phyloP scores from a whole-genome alignment of 306 rosid genomes.

The Lathyrus tuberosus region DNA sequence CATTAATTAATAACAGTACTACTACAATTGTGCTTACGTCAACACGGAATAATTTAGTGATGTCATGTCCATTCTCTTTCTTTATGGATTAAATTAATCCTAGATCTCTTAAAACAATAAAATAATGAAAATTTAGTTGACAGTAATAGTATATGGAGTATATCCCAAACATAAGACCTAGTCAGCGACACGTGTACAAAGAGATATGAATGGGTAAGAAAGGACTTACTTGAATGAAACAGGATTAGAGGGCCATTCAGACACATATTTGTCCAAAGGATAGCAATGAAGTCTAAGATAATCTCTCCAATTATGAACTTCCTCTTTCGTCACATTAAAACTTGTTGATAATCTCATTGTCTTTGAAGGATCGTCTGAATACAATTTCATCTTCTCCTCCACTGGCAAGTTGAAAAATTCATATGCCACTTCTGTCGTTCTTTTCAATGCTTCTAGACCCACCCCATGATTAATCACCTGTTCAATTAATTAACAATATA shows the following conservation, averaged over 20 bases:
- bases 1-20: not conserved
- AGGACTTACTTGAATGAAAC: conserved; percentile 67
- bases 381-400: conserved; percentile 87
- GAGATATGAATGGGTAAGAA: not conserved
- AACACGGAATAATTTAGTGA: conserved; percentile 21
- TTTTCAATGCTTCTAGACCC: conserved; percentile 49
- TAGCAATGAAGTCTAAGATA: conserved; percentile 89
- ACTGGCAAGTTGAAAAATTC: conserved; percentile 67
- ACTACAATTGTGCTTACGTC: conserved; percentile 8
- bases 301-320: conserved; percentile 91
- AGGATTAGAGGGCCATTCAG: conserved; percentile 88
- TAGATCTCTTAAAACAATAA: too few relatives aligned
- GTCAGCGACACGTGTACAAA: conserved; percentile 22
- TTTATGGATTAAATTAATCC: too few relatives aligned
- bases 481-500: not conserved
- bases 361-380: conserved; percentile 85
- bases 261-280: conserved; percentile 66
- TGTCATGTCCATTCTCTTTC: not conserved
- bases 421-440: conserved; percentile 53
- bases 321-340: conserved; percentile 74
- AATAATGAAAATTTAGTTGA: too few relatives aligned
- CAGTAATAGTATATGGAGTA: too few relatives aligned
- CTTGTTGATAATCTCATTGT: conserved; percentile 81
- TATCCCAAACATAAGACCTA: too few relatives aligned
- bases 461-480: conserved; percentile 87